phyloP scores from a whole-genome alignment of 139 green algal species.

The Coccomyxa sp. region DNA sequence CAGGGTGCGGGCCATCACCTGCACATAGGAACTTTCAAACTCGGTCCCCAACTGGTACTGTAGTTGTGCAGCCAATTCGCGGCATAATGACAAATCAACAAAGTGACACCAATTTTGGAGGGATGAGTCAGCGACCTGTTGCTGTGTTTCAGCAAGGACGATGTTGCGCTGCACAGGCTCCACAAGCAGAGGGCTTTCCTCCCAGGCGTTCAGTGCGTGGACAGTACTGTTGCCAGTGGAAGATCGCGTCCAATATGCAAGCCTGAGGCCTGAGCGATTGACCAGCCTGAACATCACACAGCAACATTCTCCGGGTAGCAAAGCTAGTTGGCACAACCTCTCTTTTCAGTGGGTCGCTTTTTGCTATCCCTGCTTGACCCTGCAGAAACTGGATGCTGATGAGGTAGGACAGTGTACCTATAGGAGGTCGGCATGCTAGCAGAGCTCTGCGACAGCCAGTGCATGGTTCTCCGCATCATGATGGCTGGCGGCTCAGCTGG shows the following conservation, averaged over 20 bases:
- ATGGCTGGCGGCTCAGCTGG: no score
- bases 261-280: conserved; percentile 20
- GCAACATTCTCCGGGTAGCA: not conserved
- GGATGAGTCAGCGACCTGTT: conserved; percentile 12
- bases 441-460: no score
- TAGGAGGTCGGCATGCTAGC: no score
- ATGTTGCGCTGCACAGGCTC: conserved; percentile 25
- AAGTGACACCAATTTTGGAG: not conserved
- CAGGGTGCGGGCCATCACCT: conserved; percentile 37
- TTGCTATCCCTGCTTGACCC: no score
- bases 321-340: no score
- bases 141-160: conserved; percentile 29
- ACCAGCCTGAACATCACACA: conserved; percentile 8
- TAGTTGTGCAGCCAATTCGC: not conserved
- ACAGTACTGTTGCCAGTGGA: not conserved
- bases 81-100: no score
- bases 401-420: no score
- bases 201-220: conserved; percentile 19
- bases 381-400: no score
- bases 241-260: conserved; percentile 18
- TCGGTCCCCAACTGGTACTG: not conserved
- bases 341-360: no score
- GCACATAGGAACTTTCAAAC: not conserved
- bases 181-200: conserved; percentile 22
- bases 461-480: no score